Evolutionary conservation across 257 asterid species (phyloP).

Genomic region (Leonotis leonurus): DNA sequence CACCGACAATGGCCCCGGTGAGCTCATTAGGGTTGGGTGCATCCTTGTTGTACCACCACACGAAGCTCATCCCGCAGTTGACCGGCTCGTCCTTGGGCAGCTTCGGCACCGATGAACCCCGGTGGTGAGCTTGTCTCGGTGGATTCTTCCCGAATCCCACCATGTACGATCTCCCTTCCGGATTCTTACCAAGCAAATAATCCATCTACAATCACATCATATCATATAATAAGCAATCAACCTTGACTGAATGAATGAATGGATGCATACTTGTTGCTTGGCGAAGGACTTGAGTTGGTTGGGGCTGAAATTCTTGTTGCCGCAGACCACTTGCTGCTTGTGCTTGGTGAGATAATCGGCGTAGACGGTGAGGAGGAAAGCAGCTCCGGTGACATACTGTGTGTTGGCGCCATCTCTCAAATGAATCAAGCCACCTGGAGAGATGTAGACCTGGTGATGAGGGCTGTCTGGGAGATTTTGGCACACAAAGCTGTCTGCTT

Average conservation of each 20-base stretch:
- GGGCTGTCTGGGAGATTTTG: slow-evolving; percentile 67
- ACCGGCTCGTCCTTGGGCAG: slow-evolving; percentile 20
- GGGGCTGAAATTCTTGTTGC: slow-evolving; percentile 26
- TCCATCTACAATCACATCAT: slow-evolving; percentile 39
- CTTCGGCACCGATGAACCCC: slow-evolving; percentile 83
- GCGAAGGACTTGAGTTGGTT: slow-evolving; percentile 39
- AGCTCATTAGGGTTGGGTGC: slow-evolving; percentile 58
- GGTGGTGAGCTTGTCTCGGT: slow-evolving; percentile 73
- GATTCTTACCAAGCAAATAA: slow-evolving; percentile 64
- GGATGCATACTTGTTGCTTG: slow-evolving; percentile 46
- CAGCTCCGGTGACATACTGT: slow-evolving; percentile 64
- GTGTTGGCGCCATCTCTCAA: slow-evolving; percentile 80
- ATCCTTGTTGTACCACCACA: slow-evolving; percentile 36
- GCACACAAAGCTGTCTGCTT: slow-evolving; percentile 70
- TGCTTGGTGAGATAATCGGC: slow-evolving; percentile 40
- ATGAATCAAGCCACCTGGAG: slow-evolving; percentile 81
- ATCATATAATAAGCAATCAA: too few relatives aligned
- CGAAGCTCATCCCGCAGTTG: slow-evolving; percentile 57
- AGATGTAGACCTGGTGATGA: slow-evolving; percentile 39
- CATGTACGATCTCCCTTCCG: slow-evolving; percentile 62
- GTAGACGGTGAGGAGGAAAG: slow-evolving; percentile 54
- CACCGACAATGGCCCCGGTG: slow-evolving; percentile 84
- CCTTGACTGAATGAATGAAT: too few relatives aligned
- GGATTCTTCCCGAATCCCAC: slow-evolving; percentile 76
- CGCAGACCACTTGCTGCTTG: slow-evolving; percentile 45